These are phyloP conservation scores for Fusarium citri DNA, from an alignment of 2,329 filamentous ascomycete genomes.

Conservation along the genomic window DNA sequence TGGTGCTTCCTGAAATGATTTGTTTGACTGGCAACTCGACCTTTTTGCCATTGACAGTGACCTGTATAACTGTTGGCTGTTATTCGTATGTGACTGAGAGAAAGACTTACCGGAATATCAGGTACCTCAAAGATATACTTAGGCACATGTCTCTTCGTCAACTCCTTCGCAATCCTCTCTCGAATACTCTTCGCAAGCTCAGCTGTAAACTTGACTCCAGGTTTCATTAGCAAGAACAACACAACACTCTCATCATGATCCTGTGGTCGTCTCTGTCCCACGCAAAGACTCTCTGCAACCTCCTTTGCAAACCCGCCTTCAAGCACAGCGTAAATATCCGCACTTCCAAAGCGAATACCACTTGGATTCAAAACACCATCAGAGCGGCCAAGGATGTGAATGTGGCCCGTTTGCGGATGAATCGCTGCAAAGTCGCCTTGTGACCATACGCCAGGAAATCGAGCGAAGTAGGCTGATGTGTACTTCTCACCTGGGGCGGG, in stretches of 20 bases:
- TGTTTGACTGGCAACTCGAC: conserved; percentile 87
- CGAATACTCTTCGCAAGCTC: conserved; percentile 70
- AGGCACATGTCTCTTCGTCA: conserved; percentile 81
- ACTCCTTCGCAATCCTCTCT: conserved; percentile 71
- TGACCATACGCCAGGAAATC: conserved; percentile 78
- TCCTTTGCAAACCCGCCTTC: conserved; percentile 72
- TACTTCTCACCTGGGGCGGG: conserved; percentile 67
- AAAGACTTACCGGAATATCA: conserved; percentile 77
- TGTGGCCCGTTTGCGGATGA: conserved; percentile 73
- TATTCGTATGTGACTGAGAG: fast-evolving
- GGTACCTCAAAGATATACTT: conserved; percentile 82
- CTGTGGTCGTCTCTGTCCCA: conserved; percentile 76
- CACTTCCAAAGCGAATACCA: conserved; percentile 82
- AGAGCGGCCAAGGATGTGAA: conserved; percentile 76
- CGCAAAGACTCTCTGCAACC: conserved; percentile 80
- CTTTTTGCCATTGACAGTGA: conserved; percentile 86
- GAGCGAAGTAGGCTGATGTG: conserved; percentile 69
- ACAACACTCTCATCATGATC: conserved; percentile 67
- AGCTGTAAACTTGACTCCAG: conserved; percentile 66
- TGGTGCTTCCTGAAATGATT: conserved; percentile 79
- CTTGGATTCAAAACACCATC: conserved; percentile 85
- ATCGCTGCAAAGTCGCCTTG: conserved; percentile 84
- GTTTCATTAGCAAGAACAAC: conserved; percentile 67
- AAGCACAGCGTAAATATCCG: conserved; percentile 82
- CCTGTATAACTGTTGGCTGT: conserved; percentile 58